Percentiles rank a stretch among this genome's conserved stretches.
Evolutionary conservation across 768 basidiomycete genomes (phyloP).

Genomic region (Tylopilus intermedius): DNA sequence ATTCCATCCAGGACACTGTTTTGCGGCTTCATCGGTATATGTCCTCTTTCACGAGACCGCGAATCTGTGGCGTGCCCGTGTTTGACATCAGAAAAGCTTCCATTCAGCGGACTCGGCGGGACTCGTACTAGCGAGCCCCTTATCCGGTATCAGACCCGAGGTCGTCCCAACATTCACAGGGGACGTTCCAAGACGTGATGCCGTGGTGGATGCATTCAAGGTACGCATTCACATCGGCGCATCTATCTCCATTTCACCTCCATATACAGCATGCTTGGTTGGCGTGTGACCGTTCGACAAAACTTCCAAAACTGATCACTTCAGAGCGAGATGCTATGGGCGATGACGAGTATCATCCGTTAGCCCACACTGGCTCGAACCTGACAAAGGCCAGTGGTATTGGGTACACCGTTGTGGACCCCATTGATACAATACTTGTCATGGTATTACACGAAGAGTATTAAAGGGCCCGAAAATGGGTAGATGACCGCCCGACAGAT

Average conservation of each 20-base stretch:
- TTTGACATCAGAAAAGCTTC: constrained; percentile 16
- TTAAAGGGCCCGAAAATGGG: constrained; percentile 71
- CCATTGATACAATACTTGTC: constrained; percentile 82
- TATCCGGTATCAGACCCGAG: constrained; percentile 21
- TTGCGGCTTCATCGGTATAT: constrained; percentile 10
- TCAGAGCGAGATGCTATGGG: constrained; percentile 88
- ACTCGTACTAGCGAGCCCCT: constrained; percentile 1
- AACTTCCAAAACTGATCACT: constrained; percentile 10
- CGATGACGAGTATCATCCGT: constrained; percentile 86
- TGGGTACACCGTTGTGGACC: constrained; percentile 85
- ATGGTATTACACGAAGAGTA: constrained; percentile 84
- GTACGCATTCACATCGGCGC: constrained; percentile 36
- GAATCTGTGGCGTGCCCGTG: not conserved
- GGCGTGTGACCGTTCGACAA: constrained; percentile 40
- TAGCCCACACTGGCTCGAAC: constrained; percentile 70
- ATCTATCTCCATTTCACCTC: constrained; percentile 7
- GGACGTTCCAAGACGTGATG: constrained; percentile 61
- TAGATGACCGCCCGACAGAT: constrained; percentile 25
- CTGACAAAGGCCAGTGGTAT: constrained; percentile 75
- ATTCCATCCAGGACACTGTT: constrained; percentile 2
- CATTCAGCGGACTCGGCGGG: constrained; percentile 3
- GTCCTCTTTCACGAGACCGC: constrained; percentile 13
- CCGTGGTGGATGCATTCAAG: constrained; percentile 74
- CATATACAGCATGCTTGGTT: constrained; percentile 70
- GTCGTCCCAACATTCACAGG: constrained; percentile 35